These are phyloP conservation scores for Neurospora hispaniola DNA, from an alignment of 495 filamentous ascomycete species.

Conservation along the genomic window DNA sequence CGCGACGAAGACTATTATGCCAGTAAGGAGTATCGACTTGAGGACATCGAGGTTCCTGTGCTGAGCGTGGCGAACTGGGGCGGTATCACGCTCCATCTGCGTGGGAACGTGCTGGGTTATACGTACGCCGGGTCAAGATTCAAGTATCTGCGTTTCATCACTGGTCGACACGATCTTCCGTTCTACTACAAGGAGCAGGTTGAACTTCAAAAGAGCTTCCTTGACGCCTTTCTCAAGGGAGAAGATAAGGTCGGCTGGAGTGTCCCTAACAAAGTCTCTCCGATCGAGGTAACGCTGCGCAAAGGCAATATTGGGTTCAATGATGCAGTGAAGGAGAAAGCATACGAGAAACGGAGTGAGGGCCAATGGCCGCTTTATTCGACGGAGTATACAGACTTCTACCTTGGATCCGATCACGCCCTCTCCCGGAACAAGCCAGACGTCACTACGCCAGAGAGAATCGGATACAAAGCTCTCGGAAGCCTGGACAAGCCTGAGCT, in stretches of 20 bases:
- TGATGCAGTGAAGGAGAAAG: slow-evolving; percentile 43
- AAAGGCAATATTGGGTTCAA: slow-evolving; percentile 56
- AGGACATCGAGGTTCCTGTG: slow-evolving; percentile 52
- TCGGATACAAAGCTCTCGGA: slow-evolving; percentile 47
- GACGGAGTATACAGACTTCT: slow-evolving; percentile 48
- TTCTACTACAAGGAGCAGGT: slow-evolving; percentile 60
- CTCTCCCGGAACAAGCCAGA: slow-evolving; percentile 20
- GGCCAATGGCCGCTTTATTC: slow-evolving; percentile 53
- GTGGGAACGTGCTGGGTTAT: slow-evolving; percentile 56
- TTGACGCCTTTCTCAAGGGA: slow-evolving; percentile 57
- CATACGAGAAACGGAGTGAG: slow-evolving; percentile 41
- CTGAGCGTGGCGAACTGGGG: slow-evolving; percentile 58
- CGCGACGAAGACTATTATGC: slow-evolving; percentile 53
- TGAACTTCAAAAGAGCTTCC: slow-evolving; percentile 51
- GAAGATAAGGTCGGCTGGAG: slow-evolving; percentile 51
- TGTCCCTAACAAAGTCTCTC: slow-evolving; percentile 38
- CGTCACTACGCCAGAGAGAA: slow-evolving; percentile 16
- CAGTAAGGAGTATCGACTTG: slow-evolving; percentile 47
- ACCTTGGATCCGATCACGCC: slow-evolving; percentile 32
- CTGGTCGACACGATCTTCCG: slow-evolving; percentile 58
- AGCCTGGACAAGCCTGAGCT: slow-evolving; percentile 34
- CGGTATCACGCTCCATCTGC: slow-evolving; percentile 50
- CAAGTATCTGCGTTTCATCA: slow-evolving; percentile 59
- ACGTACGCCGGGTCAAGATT: slow-evolving; percentile 46
- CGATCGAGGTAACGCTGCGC: slow-evolving; percentile 46